Evolutionary conservation across 768 basidiomycete genomes (phyloP).

Genomic region (Rhizopogon vesiculosus): DNA sequence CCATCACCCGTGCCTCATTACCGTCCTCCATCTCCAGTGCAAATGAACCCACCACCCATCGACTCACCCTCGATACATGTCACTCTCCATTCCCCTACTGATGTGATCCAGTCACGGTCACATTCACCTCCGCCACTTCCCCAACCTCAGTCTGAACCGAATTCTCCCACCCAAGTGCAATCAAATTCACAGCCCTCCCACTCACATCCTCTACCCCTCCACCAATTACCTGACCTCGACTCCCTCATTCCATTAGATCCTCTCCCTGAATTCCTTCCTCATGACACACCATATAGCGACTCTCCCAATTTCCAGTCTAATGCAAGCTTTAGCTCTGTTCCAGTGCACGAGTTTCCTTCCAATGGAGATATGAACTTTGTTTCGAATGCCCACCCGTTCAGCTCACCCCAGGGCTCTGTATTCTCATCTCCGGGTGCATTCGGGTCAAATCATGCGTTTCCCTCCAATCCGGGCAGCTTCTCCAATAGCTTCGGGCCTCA

Average conservation of each 20-base stretch:
- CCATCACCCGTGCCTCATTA: constrained; percentile 1
- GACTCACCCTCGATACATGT: background rate
- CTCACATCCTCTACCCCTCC: constrained; percentile 12
- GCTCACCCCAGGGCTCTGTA: background rate
- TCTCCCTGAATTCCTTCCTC: constrained; percentile 5
- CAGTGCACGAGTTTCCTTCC: background rate
- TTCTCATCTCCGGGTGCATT: background rate
- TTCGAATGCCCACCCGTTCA: background rate
- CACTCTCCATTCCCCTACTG: background rate
- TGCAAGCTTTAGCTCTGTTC: background rate
- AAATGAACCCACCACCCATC: background rate
- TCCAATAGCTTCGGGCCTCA: background rate
- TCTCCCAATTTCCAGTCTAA: background rate
- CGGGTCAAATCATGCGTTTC: background rate
- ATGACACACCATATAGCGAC: background rate
- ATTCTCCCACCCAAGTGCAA: constrained; percentile 18
- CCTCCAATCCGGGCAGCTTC: background rate
- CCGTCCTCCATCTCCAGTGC: background rate
- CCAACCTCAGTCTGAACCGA: constrained; percentile 8
- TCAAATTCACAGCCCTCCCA: constrained; percentile 18
- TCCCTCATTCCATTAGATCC: constrained; percentile 23
- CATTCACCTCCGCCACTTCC: constrained; percentile 3
- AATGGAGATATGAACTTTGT: background rate
- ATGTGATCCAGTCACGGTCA: background rate
- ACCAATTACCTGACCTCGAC: constrained; percentile 17